phyloP scores from a whole-genome alignment of 2,329 filamentous ascomycete species.

The Falciphora oryzae region DNA sequence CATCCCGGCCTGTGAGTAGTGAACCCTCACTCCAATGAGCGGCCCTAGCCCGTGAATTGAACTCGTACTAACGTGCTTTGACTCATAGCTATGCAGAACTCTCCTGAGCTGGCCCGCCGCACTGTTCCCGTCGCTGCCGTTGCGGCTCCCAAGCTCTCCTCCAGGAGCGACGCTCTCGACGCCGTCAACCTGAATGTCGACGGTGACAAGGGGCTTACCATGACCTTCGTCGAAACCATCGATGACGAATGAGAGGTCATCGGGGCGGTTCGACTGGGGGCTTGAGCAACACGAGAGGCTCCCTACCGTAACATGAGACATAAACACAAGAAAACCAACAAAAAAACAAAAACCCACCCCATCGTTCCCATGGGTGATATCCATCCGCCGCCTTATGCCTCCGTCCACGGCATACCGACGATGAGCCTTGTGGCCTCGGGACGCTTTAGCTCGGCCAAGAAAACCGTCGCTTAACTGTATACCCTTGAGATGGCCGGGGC shows the following conservation, averaged over 20 bases:
- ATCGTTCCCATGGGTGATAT: not conserved
- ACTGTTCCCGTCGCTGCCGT: slow-evolving; percentile 12
- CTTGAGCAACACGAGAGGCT: not conserved
- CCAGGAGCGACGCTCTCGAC: slow-evolving; percentile 28
- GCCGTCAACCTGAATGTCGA: slow-evolving; percentile 39
- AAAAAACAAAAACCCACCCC: not conserved
- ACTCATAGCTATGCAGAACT: slow-evolving; percentile 22
- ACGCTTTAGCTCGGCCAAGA: not conserved
- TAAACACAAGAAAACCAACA: not conserved
- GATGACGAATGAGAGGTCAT: slow-evolving; percentile 20
- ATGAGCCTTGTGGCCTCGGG: not conserved
- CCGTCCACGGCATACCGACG: not conserved
- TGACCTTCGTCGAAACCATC: slow-evolving; percentile 40
- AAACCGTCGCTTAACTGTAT: not conserved
- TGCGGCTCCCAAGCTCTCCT: slow-evolving; percentile 11
- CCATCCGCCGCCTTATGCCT: not conserved
- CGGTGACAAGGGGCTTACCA: slow-evolving; percentile 36
- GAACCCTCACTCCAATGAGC: not conserved
- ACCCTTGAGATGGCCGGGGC: not conserved
- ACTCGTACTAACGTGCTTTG: not conserved
- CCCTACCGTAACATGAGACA: not conserved
- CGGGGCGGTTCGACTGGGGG: not conserved
- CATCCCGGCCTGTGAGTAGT: slow-evolving; percentile 35
- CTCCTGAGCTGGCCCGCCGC: slow-evolving; percentile 14
- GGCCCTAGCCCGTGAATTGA: not conserved